phyloP scores from a whole-genome alignment of 2,329 filamentous ascomycete genomes.

The Endoconidiophora polonica region DNA sequence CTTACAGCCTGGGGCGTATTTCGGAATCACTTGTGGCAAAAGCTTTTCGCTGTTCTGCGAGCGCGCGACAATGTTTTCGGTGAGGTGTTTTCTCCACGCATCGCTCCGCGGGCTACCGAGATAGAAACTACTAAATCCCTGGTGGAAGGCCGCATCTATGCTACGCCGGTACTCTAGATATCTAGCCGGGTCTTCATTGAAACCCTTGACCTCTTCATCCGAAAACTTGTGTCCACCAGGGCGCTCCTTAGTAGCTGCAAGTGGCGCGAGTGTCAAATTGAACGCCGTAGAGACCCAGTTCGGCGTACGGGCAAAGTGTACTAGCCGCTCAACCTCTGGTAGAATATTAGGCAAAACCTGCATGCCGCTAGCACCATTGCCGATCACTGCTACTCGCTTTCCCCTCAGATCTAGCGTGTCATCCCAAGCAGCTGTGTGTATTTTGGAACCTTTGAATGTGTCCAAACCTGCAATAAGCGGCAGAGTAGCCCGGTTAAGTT shows the following conservation, averaged over 20 bases:
- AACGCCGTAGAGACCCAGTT: constrained; percentile 19
- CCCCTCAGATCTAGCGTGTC: constrained; percentile 26
- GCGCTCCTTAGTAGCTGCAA: constrained; percentile 7
- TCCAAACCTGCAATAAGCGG: constrained; percentile 33
- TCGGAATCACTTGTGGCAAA: constrained; percentile 21
- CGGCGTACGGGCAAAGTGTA: constrained; percentile 19
- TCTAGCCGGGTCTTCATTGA: constrained; percentile 24
- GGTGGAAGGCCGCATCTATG: constrained; percentile 27
- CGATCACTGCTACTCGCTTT: constrained; percentile 34
- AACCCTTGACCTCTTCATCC: constrained; percentile 23
- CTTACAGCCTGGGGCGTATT: constrained; percentile 47
- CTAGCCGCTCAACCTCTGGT: constrained; percentile 20
- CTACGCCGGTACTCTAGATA: constrained; percentile 26
- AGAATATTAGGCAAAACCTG: constrained; percentile 30
- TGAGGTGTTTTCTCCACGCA: constrained; percentile 24
- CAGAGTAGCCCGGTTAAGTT: constrained; percentile 19
- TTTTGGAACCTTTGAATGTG: constrained; percentile 31
- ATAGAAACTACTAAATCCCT: constrained; percentile 25
- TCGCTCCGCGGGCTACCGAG: constrained; percentile 25
- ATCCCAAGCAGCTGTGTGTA: constrained; percentile 39
- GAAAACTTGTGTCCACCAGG: constrained; percentile 17
- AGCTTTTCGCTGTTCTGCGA: constrained; percentile 26
- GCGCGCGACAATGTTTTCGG: constrained; percentile 26
- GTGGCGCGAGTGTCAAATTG: constrained; percentile 17
- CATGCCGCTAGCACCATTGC: constrained; percentile 33